These are phyloP conservation scores for Stentor roeselii DNA, from an alignment of 73 alveolate genomes.

Conservation along the genomic window DNA sequence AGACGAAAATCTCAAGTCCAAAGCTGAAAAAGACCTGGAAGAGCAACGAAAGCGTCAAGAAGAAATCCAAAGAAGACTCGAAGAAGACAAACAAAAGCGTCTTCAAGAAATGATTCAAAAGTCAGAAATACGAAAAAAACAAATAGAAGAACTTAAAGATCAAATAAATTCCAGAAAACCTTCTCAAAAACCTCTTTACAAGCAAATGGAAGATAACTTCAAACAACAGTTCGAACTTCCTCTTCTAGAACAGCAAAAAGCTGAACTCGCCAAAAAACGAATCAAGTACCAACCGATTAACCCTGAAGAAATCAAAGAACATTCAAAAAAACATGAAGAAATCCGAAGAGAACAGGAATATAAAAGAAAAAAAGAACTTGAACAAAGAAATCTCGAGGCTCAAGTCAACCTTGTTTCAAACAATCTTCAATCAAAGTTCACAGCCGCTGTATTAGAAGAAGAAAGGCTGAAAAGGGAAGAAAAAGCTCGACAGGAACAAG, in stretches of 20 bases:
- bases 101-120: not conserved
- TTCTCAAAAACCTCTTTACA: slow-evolving; percentile 24
- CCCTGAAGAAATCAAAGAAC: slow-evolving; percentile 19
- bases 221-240: slow-evolving; percentile 28
- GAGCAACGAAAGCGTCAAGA: slow-evolving; percentile 1
- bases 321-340: slow-evolving; percentile 1
- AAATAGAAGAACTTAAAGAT: slow-evolving; percentile 22
- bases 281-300: not conserved
- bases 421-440: not conserved
- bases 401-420: not conserved
- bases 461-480: slow-evolving; percentile 6
- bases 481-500: not conserved
- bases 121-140: slow-evolving; percentile 25
- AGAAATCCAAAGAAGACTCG: slow-evolving; percentile 20
- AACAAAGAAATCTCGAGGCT: not conserved
- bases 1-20: slow-evolving; percentile 16
- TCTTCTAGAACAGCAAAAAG: slow-evolving; percentile 13
- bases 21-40: slow-evolving; percentile 25
- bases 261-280: slow-evolving; percentile 29
- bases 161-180: not conserved
- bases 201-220: slow-evolving; percentile 30
- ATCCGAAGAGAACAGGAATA: slow-evolving; percentile 6
- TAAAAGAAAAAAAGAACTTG: slow-evolving; percentile 4
- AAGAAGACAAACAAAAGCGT: slow-evolving; percentile 22
- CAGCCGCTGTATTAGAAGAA: slow-evolving; percentile 16